A percentile compares a stretch with the other conserved stretches of the same genome.
Conservation (phyloP, 495 filamentous ascomycete genomes). For the Geopyxis carbonaria region DNA sequence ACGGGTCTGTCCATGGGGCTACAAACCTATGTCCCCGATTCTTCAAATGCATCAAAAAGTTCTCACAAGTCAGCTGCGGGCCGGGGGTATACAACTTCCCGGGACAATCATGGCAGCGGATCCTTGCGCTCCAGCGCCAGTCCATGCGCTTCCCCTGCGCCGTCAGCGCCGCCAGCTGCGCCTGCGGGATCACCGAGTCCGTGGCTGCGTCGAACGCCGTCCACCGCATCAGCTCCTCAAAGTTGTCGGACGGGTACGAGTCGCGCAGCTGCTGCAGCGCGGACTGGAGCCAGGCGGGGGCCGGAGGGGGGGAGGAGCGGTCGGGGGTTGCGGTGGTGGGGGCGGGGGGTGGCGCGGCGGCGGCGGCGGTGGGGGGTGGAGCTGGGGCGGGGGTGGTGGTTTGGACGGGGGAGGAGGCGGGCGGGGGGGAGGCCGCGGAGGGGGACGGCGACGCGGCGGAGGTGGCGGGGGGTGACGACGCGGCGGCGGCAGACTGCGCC, state of each 20-base stretch:
- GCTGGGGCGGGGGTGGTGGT: conserved; percentile 7
- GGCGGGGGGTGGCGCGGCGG: conserved; percentile 9
- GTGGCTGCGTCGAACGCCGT: conserved; percentile 54
- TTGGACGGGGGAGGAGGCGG: conserved; percentile 14
- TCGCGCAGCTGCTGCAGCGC: conserved; percentile 47
- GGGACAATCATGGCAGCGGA: conserved; percentile 78
- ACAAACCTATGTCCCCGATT: conserved; percentile 44
- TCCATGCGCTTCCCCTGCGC: neutral
- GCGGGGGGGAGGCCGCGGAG: conserved; percentile 9
- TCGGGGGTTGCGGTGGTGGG: conserved; percentile 10
- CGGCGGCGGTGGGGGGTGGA: conserved; percentile 5
- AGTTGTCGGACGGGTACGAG: conserved; percentile 55
- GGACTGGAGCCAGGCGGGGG: conserved; percentile 61
- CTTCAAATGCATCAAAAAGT: conserved; percentile 24
- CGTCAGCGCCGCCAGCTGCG: conserved; percentile 69
- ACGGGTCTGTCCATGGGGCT: conserved; percentile 32
- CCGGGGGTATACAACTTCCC: conserved; percentile 84
- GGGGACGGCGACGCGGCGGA: conserved; percentile 29
- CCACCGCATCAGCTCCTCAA: conserved; percentile 79
- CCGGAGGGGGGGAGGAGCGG: conserved; percentile 35
- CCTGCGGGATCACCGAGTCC: conserved; percentile 58
- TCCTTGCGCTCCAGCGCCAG: conserved; percentile 44
- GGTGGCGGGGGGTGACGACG: neutral
- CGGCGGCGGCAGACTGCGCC: neutral
- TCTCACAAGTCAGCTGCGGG: conserved; percentile 48